A percentile compares a stretch with the other conserved stretches of the same genome.
Conservation (phyloP, 805 yeast genomes). For the Cyberlindnera maritima region DNA sequence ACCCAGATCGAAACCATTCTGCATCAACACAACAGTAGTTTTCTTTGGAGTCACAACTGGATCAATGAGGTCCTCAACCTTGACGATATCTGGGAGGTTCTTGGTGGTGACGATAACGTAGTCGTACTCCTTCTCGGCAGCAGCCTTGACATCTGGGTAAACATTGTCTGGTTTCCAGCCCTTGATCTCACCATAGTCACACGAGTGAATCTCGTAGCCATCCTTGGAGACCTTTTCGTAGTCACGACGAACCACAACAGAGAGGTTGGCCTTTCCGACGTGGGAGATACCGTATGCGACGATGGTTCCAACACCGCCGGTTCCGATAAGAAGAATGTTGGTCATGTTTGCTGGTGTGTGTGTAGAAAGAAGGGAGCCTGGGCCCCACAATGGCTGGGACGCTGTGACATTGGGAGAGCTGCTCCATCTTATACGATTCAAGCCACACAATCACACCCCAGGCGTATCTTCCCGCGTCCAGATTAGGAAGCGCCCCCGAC, state of each 20-base stretch:
- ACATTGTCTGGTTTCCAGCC: conserved; percentile 59
- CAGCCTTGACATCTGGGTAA: conserved; percentile 43
- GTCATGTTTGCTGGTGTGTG: neutral
- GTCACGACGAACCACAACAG: conserved; percentile 65
- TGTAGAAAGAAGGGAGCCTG: no score
- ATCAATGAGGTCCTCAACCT: conserved; percentile 49
- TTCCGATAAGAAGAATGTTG: conserved; percentile 65
- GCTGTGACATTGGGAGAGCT: no score
- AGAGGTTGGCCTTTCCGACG: conserved; percentile 48
- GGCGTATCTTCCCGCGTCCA: no score
- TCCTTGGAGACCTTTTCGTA: conserved; percentile 47
- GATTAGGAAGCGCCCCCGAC: no score
- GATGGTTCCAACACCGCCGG: conserved; percentile 86
- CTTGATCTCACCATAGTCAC: conserved; percentile 55
- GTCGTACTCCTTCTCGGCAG: conserved; percentile 48
- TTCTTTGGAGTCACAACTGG: conserved; percentile 44
- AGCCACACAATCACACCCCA: no score
- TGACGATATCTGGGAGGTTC: conserved; percentile 59
- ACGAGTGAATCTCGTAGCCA: conserved; percentile 61
- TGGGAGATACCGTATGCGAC: conserved; percentile 61
- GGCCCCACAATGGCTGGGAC: no score
- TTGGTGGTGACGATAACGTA: conserved; percentile 61
- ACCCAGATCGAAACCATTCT: conserved; percentile 64
- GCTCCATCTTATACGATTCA: no score
- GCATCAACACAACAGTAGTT: conserved; percentile 53